Conservation (phyloP, 2,329 filamentous ascomycete species). For the Purpureocillium takamizusanense region DNA sequence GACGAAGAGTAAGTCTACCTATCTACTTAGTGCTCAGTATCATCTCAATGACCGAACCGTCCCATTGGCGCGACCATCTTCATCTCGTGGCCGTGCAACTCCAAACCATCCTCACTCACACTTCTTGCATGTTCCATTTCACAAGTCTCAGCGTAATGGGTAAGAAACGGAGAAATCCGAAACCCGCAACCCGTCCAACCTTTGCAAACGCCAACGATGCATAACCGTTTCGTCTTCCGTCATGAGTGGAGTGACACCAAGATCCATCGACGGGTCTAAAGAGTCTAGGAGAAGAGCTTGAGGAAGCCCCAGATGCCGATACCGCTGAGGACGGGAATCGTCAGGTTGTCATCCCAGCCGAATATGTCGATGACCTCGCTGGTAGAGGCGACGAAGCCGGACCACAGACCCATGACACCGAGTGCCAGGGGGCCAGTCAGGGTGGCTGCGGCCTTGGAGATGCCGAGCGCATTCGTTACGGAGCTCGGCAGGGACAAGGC, state of each 20-base stretch:
- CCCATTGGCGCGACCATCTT: no score
- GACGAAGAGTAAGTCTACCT: no score
- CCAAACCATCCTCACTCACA: no score
- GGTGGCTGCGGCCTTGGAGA: constrained; percentile 47
- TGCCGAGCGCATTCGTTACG: constrained; percentile 50
- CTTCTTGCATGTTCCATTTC: no score
- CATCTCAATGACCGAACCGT: no score
- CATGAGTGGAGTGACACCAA: background rate
- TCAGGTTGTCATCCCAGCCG: constrained; percentile 95
- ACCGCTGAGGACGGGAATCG: constrained; percentile 86
- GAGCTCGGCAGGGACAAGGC: constrained; percentile 58
- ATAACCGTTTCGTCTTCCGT: background rate
- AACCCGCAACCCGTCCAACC: no score
- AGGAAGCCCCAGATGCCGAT: constrained; percentile 86
- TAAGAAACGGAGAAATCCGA: no score
- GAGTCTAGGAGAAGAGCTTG: constrained; percentile 62
- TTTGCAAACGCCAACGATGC: no score
- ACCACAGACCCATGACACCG: constrained; percentile 72
- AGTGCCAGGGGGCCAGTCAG: constrained; percentile 67
- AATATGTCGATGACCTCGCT: constrained; percentile 90
- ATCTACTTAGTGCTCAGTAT: no score
- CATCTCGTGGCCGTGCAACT: no score
- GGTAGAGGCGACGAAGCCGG: constrained; percentile 78
- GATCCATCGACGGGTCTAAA: background rate
- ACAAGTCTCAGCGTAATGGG: no score